Base-by-base conservation (phyloP, 2,329 filamentous ascomycete genomes). In the Emmonsiellopsis sp. region DNA sequence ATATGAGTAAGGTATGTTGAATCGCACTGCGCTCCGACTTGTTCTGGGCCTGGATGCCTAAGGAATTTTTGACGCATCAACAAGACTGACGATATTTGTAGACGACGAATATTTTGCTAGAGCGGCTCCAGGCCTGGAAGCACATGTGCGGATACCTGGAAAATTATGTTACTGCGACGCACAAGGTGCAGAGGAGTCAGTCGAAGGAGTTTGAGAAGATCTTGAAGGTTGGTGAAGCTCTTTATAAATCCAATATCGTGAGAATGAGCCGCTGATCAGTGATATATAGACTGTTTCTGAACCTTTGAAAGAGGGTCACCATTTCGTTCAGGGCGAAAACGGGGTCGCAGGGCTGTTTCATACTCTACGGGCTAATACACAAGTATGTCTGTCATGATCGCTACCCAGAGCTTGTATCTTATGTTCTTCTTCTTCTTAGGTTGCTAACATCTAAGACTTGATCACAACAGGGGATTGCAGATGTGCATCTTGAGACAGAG, bases 161-260 rank as follows among this genome's bases (percentile, higher is more conserved):
- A 71, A 89, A 95, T 50, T 98, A 96, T 69, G 79, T 97, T 63
- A 76, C 75, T 33, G 84, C 87, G 6, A 88, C 90, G 3, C 90
- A 95, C 70, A 96, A 92, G 77, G 78, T 88, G 55, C 86, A 96
- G 66, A 86, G 84, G 66, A 79, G 82, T 9, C 86, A 95, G 62
- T 84, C 88, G 52, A 97, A 95, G 75, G 92, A 97, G 70, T 95
- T 95, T 65, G 91, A 97, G 75, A 92, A 88, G 72, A 85, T 93
- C 8, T 74, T 97, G 64, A 98, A 97, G 84, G 85, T 84, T 52
- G 31, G 66, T 58, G 8, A 17, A n/a, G 21, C 21, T 27, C 3
- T 27, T 27, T 27, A 27, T 27, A 27, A 27, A 27, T 27, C 21
- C 21, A 27, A 27, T 5, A 27, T 3, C 21, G 21, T 27, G 21